phyloP scores from a whole-genome alignment of 2,329 filamentous ascomycete species.

The Xylariaceae sp. region DNA sequence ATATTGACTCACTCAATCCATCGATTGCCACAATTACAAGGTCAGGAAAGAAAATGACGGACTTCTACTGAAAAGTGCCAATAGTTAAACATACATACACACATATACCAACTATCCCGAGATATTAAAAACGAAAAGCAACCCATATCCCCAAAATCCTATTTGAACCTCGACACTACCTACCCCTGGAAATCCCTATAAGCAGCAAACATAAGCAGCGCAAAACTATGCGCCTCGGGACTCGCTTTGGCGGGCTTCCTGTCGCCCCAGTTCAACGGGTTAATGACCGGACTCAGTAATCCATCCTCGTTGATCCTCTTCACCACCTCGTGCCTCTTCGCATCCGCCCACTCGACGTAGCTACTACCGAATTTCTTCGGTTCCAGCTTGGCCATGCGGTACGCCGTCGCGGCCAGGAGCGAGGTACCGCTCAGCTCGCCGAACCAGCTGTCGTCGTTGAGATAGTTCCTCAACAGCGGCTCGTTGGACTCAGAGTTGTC shows the following conservation, averaged over 20 bases:
- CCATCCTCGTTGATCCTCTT: constrained; percentile 33
- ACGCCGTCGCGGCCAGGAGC: constrained; percentile 38
- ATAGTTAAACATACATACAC: no score
- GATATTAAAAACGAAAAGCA: no score
- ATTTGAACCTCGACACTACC: no score
- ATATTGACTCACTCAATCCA: no score
- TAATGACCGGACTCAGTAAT: constrained; percentile 35
- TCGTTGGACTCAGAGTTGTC: constrained; percentile 22
- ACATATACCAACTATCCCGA: no score
- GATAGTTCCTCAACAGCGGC: constrained; percentile 41
- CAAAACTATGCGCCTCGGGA: constrained; percentile 40
- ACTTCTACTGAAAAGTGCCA: no score
- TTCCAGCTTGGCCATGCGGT: constrained; percentile 40
- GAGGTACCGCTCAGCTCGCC: constrained; percentile 44
- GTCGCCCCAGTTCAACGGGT: constrained; percentile 35
- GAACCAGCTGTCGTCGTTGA: constrained; percentile 39
- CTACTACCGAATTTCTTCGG: constrained; percentile 30
- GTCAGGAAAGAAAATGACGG: no score
- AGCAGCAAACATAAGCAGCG: constrained; percentile 37
- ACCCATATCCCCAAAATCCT: no score
- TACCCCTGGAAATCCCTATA: constrained; percentile 39
- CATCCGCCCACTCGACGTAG: constrained; percentile 39
- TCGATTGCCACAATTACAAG: no score
- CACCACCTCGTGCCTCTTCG: constrained; percentile 34
- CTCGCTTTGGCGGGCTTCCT: constrained; percentile 29